Base-by-base conservation (phyloP, 768 basidiomycete genomes). In the Coprinellus aureogranulatus region DNA sequence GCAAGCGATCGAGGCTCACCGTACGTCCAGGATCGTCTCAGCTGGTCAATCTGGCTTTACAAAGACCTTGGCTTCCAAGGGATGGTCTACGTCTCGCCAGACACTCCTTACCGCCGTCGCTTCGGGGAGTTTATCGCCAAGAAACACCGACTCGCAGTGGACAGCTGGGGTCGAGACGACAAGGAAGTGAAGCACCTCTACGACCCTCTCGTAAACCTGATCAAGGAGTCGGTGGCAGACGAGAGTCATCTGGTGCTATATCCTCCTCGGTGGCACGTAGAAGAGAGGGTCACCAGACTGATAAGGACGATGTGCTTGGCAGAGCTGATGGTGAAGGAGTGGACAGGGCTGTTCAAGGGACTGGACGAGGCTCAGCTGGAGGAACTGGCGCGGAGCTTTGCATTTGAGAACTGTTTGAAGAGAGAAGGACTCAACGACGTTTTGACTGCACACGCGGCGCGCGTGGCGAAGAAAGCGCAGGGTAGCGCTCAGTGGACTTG, bases 31-130 rank as follows among this genome's bases (percentile, higher is more conserved):
- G 84, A 85, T 62, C 79, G 78, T 20, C 68, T 87, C 47, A 85
- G 83, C 65, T 92, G 89, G 90, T 87, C 87, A 0, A 92, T 92
- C 70, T 93, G 92, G 92, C 73, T 90, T 14, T 93, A 89, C 80
- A 93, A 89, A 65, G 88, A 89, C 64, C 87, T 89, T 58, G 89
- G 89, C 16, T 88, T 87, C 76, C 87, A 89, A 71, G 90, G 90
- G 27, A 90, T 92, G 89, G 87, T 89, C 22, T 81, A 89, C 67
- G 80, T 86, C 62, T 81, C 81, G 4, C 77, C 75, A 18, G 79
- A 85, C 10, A 86, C 89, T 2, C 79, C 88, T 1, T 93, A 90
- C 72, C 85, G 86, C 76, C 78, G 76, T 48, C 81, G 85, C 20
- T 80, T 93, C 71, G 75, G 76, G 53, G 76, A 81, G 16, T 90